Evolutionary conservation across 441 rosid genomes (phyloP).

Genomic region (Populus hybrid): DNA sequence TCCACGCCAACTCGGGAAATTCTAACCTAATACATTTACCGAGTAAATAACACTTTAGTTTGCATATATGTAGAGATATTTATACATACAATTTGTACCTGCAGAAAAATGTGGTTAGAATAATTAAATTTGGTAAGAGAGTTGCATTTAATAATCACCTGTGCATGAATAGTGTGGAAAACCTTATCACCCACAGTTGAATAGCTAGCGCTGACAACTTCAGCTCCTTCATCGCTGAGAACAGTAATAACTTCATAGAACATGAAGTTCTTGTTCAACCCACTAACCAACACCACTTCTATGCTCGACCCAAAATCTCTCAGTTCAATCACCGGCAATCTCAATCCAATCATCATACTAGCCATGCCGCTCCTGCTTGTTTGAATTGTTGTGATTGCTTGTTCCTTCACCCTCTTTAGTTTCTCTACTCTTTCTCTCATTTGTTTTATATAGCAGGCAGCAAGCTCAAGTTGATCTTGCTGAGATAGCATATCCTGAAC

Average conservation of each 20-base stretch:
- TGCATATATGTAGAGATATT: background rate
- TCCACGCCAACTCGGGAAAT: slow-evolving; percentile 57
- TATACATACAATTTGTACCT: background rate
- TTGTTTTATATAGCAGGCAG: slow-evolving; percentile 43
- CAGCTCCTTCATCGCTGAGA: slow-evolving; percentile 60
- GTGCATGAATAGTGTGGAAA: slow-evolving; percentile 55
- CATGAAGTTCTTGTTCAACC: slow-evolving; percentile 41
- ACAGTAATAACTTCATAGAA: slow-evolving; percentile 38
- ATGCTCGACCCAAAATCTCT: slow-evolving; percentile 38
- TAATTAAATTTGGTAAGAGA: too few species aligned
- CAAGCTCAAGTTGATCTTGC: slow-evolving; percentile 43
- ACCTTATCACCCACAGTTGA: slow-evolving; percentile 39
- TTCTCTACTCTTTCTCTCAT: slow-evolving; percentile 38
- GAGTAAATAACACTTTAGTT: background rate
- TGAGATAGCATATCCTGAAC: slow-evolving; percentile 40
- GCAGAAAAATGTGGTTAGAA: background rate
- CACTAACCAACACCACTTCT: slow-evolving; percentile 42
- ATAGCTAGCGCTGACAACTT: slow-evolving; percentile 45
- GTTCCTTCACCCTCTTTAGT: slow-evolving; percentile 35
- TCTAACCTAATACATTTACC: slow-evolving; percentile 35
- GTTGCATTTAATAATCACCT: slow-evolving; percentile 25
- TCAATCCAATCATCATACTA: slow-evolving; percentile 2
- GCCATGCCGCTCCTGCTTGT: background rate
- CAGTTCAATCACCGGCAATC: slow-evolving; percentile 39
- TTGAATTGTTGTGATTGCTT: slow-evolving; percentile 15